Base-by-base conservation (phyloP, 257 asterid genomes). In the Primulina eburnea region DNA sequence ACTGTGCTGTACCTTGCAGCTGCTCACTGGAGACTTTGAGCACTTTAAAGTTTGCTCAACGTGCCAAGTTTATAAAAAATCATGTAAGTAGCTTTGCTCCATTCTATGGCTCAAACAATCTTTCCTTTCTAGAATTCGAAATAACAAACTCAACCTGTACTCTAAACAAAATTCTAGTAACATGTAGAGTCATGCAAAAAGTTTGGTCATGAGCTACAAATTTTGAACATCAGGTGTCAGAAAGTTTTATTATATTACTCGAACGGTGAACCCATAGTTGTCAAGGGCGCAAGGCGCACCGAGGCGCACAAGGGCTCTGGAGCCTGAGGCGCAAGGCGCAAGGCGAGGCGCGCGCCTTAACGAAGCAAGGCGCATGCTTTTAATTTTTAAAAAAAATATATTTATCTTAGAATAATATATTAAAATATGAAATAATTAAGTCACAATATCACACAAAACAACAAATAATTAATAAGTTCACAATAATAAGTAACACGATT, bases 31-130 rank as follows among this genome's bases (percentile, higher is more conserved):
- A 90, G 87, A 90, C 97, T 59, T 77, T 90, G 82, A 86, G 95
- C 87, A 90, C 97, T 26, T 67, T 90, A 84, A 90, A 90, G 88
- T 90, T 90, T 79, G 95, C 97, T 11, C 97, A 88, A 73, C 97
- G 97, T 70, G 95, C 95, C 75, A 90, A 90, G 74, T 88, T 81
- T 76, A 88, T 90, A 34, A 90, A 90, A 71, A 90, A 90, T 77
- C 89, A 90, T 82, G 95, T 90, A 85, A 72, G 84, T 64, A 26
- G 14, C 55, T 64, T 55, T 21, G 28, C 26, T 67, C 35, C 65
- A 65, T 65, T 43, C 20, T 29, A 7, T 57, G 66, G 33, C 26
- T 72, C 6, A 35, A 5, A 14, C 56, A 34, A 18, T 20, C 50
- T 61, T 33, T 60, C 26, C 11, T 14, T 38, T n/a, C 18, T 57